Conservation (phyloP, 139 green algal genomes). For the Pseudopediastrum boryanum region DNA sequence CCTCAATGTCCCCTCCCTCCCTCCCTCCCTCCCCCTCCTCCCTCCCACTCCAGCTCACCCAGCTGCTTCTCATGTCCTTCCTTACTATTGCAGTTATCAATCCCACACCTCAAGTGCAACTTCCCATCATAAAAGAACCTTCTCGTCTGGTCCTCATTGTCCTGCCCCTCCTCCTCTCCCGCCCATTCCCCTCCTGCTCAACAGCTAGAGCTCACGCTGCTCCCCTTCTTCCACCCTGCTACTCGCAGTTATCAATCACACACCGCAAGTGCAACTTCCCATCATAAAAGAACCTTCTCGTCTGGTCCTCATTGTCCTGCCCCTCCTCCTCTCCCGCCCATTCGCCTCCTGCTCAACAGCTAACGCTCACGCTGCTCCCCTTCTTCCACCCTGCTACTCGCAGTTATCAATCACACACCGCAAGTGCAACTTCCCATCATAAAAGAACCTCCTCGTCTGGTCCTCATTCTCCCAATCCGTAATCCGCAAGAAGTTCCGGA, state of each 20-base stretch:
- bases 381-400: neutral
- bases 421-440: neutral
- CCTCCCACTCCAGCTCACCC: too few relatives aligned
- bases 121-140: too few relatives aligned
- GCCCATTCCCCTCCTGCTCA: too few relatives aligned
- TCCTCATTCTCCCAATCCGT: constrained; percentile 10
- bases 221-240: too few relatives aligned
- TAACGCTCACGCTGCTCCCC: neutral
- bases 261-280: constrained; percentile 33
- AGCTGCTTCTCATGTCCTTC: too few relatives aligned
- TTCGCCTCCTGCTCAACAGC: neutral
- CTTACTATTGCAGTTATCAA: constrained; percentile 27
- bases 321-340: neutral
- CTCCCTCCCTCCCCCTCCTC: too few relatives aligned
- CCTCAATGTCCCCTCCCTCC: too few relatives aligned
- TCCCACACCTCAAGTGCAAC: too few relatives aligned
- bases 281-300: constrained; percentile 30
- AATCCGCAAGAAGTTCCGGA: constrained; percentile 26
- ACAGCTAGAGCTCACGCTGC: too few relatives aligned
- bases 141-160: too few relatives aligned
- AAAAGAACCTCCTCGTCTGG: neutral
- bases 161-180: too few relatives aligned
- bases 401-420: neutral
- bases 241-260: constrained; percentile 30
- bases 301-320: constrained; percentile 3